A percentile compares a stretch with the other conserved stretches of the same genome.
phyloP scores from a whole-genome alignment of 306 rosid genomes.

The Cicer bijugum region DNA sequence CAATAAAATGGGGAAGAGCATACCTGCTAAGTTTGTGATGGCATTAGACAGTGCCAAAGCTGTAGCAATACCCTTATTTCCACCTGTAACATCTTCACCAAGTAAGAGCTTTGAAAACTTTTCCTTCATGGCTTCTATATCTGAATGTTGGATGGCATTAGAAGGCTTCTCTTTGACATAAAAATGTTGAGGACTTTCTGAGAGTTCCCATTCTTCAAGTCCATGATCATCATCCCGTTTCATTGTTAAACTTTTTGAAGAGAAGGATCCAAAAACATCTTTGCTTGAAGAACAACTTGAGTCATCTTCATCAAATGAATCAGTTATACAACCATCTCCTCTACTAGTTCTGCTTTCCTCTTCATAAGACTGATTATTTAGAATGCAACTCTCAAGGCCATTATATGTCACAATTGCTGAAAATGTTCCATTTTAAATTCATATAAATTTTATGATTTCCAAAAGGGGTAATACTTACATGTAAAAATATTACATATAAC shows the following conservation, averaged over 20 bases:
- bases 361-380: conserved; percentile 65
- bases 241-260: conserved; percentile 73
- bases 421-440: conserved; percentile 41
- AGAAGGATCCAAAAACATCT: conserved; percentile 79
- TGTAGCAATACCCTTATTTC: conserved; percentile 71
- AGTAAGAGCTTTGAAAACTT: conserved; percentile 78
- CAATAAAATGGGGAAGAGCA: conserved; percentile 17
- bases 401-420: conserved; percentile 87
- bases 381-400: conserved; percentile 90
- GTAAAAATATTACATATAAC: conserved; percentile 20
- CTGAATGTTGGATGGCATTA: conserved; percentile 58
- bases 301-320: conserved; percentile 72
- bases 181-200: conserved; percentile 62
- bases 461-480: conserved; percentile 3
- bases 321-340: conserved; percentile 84
- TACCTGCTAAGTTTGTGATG: conserved; percentile 81
- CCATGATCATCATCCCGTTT: conserved; percentile 68
- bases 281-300: conserved; percentile 88
- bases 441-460: conserved; percentile 10
- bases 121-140: conserved; percentile 83
- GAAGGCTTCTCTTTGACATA: conserved; percentile 67
- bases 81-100: conserved; percentile 93
- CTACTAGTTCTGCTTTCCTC: conserved; percentile 79
- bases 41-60: conserved; percentile 88
- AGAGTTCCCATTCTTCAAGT: conserved; percentile 72